Percentiles rank a stretch among this genome's conserved stretches.
These are phyloP conservation scores for Lupinus albus DNA, from an alignment of 306 rosid genomes.

Conservation along the genomic window DNA sequence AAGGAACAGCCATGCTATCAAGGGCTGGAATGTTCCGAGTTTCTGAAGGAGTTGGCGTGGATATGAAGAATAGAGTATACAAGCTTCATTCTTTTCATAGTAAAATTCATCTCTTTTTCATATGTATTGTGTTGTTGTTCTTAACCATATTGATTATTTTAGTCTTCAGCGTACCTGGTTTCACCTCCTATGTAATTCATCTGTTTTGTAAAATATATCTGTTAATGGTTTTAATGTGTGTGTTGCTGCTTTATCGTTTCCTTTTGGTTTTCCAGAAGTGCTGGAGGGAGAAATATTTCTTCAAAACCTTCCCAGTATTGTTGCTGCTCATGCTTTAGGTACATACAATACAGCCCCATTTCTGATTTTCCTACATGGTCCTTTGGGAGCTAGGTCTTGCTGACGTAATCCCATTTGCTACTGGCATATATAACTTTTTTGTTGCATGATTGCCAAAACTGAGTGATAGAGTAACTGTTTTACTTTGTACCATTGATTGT, in stretches of 20 bases:
- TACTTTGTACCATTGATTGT: background rate
- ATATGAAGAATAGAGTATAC: slow-evolving; percentile 76
- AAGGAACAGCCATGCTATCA: slow-evolving; percentile 80
- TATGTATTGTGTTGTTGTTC: slow-evolving; percentile 1
- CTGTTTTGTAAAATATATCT: background rate
- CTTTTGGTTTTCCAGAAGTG: slow-evolving; percentile 58
- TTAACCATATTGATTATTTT: slow-evolving; percentile 11
- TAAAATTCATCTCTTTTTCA: slow-evolving; percentile 48
- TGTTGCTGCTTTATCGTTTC: slow-evolving; percentile 29
- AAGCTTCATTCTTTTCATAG: slow-evolving; percentile 82
- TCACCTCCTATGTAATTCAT: background rate
- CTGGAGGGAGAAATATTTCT: slow-evolving; percentile 97
- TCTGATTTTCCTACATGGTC: slow-evolving; percentile 22
- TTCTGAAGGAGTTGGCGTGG: slow-evolving; percentile 80
- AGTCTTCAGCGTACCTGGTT: background rate
- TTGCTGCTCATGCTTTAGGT: slow-evolving; percentile 94
- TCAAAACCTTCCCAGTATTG: slow-evolving; percentile 91
- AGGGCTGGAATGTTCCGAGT: slow-evolving; percentile 88
- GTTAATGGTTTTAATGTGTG: slow-evolving; percentile 28
- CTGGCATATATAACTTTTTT: slow-evolving; percentile 13
- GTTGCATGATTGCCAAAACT: slow-evolving; percentile 12
- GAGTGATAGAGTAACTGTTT: background rate
- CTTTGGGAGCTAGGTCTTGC: slow-evolving; percentile 13
- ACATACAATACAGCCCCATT: slow-evolving; percentile 23
- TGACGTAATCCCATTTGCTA: background rate